Base-by-base conservation (phyloP, 2,329 filamentous ascomycete genomes). In the Pseudogymnoascus sp. region DNA sequence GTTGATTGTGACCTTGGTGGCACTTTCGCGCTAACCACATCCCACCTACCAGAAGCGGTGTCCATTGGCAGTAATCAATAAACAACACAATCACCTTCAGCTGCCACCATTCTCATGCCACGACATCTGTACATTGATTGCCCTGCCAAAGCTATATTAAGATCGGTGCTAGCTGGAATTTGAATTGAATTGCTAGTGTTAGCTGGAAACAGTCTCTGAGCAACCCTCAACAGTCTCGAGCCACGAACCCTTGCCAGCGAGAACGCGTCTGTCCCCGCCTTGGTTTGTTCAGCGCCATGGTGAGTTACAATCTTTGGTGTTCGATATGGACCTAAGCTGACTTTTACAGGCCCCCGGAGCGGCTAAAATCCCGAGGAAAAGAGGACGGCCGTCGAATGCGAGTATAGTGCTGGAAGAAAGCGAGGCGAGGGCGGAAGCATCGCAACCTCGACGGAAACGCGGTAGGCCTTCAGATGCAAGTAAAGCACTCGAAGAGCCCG, bases 331-430 rank as follows among this genome's bases (percentile, higher is more conserved):
- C 7, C 5, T 2, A 33, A 33, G 33, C 5, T 55, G 21, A 55
- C 12, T 13, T 17, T 7, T 17, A 55, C 15, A 55, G 48, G 48
- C 48, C 17, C 29, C 48, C 0, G 25, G 4, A 15, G 27, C 29
- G 13, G 48, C n/a, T 55, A 55, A 55, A 33, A 13, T 33, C 2
- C 48, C 48, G 29, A 55, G 5, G 9, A 63, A 62, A 29, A 60
- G 60, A 17, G 62, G 41, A 33, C 38, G 62, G 42, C 60, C 62
- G 42, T 63, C 62, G 25, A 63, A 62, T 41, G 62, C 62, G 13
- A 48, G 48, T 25, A n/a, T 62, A 33, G 51, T 9, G 5, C 7
- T 27, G 15, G n/a, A 13, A 4, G 29, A 31, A 25, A 25, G 2
- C 2, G 38, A 17, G 5, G 21, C 5, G 29, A 6, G 3, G n/a